Conservation (phyloP, 768 basidiomycete genomes). For the Amanita pseudoporphyria region DNA sequence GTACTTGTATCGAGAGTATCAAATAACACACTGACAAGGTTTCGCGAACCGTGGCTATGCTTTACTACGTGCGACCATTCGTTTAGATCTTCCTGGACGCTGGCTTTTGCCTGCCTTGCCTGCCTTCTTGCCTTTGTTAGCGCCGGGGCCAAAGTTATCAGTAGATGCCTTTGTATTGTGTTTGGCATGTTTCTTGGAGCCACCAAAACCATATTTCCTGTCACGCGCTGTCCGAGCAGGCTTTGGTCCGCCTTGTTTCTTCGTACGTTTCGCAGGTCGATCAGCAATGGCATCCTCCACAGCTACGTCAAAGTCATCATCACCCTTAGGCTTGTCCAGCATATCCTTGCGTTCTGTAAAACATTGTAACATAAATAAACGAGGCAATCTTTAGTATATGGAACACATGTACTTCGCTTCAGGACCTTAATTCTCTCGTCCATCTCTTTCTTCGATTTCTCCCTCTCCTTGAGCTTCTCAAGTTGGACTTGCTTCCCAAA, state of each 20-base stretch:
- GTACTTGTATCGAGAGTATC: background rate
- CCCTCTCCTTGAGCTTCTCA: slow-evolving; percentile 88
- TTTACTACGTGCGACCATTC: slow-evolving; percentile 34
- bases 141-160: slow-evolving; percentile 51
- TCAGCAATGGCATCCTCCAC: slow-evolving; percentile 84
- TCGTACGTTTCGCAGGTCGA: slow-evolving; percentile 49
- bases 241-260: slow-evolving; percentile 26
- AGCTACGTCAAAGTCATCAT: slow-evolving; percentile 76
- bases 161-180: slow-evolving; percentile 78
- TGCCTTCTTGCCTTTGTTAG: slow-evolving; percentile 22
- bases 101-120: slow-evolving; percentile 27
- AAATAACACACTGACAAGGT: background rate
- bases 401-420: slow-evolving; percentile 67
- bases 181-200: slow-evolving; percentile 60
- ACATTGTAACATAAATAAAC: background rate
- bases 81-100: slow-evolving; percentile 51
- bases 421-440: slow-evolving; percentile 77
- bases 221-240: slow-evolving; percentile 56
- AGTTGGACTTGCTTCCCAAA: slow-evolving; percentile 97
- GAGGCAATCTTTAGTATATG: background rate
- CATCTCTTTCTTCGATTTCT: slow-evolving; percentile 86
- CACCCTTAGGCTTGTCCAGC: slow-evolving; percentile 50
- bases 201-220: slow-evolving; percentile 76
- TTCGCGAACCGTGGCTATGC: slow-evolving; percentile 8
- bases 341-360: slow-evolving; percentile 74